Evolutionary conservation across 208 protist genomes (phyloP), one percentile per base, ranked within the genome.

Genomic region (Willaertia magna): DNA sequence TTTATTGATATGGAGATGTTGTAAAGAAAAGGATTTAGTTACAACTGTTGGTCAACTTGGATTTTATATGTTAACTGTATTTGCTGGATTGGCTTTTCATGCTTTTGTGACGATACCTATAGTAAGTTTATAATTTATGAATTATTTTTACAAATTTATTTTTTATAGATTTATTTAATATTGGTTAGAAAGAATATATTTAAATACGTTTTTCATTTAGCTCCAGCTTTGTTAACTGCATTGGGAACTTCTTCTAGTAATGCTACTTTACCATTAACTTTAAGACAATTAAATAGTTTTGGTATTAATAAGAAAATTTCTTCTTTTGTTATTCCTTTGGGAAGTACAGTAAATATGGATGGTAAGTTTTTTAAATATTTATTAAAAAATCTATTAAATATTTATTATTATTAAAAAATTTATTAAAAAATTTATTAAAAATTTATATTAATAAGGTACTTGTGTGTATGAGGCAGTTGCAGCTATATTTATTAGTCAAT

Each of bases 391-490:
- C n/a, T n/a, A n/a, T n/a, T n/a, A n/a, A n/a, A n/a, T n/a, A n/a
- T n/a, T n/a, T n/a, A n/a, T n/a, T n/a, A n/a, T 6, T 59, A 42
- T 51, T 74, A 48, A 9, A 12, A n/a, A n/a, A n/a, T n/a, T n/a
- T 74, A 26, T 51, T 44, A 51, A 74, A 26, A 7, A 67, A 51
- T n/a, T 49, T 75, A 7, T 83, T 75, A 9, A 86, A 83, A 48
- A 86, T 83, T 49, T 83, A 83, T 67, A 86, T 67, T 49, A n/a
- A n/a, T n/a, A n/a, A n/a, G 87, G 87, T 2, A 89, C 88, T 4
- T 86, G 86, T 18, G 30, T 89, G 0, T 89, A 89, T 49, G 88
- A 89, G 34, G 86, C 87, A 26, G 88, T 89, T 40, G 76, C 85
- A 16, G 84, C 34, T 39, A 74, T 89, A 2, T 89, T 89, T 49